These are phyloP conservation scores for Kalanchoe fedtschenkoi DNA, from an alignment of 164 flowering plant species.

Conservation along the genomic window DNA sequence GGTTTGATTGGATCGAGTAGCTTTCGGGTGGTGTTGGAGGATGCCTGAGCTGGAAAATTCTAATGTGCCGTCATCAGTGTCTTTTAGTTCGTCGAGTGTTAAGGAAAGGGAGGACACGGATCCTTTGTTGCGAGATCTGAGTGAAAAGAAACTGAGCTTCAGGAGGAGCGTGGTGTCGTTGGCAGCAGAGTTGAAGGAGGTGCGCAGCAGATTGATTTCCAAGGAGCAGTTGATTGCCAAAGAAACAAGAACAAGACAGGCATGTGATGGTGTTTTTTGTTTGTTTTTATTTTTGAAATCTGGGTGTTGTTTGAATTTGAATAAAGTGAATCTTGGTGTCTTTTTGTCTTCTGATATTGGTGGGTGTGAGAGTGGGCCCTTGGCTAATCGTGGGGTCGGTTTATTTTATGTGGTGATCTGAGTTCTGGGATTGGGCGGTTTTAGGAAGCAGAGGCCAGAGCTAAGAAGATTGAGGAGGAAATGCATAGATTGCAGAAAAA, in stretches of 20 bases:
- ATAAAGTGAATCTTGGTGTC: neutral
- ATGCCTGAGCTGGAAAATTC: neutral
- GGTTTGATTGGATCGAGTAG: neutral
- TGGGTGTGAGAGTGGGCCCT: neutral
- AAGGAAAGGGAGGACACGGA: slow-evolving; percentile 22
- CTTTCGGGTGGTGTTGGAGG: neutral
- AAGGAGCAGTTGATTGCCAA: slow-evolving; percentile 55
- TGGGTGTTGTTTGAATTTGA: neutral
- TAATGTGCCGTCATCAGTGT: neutral
- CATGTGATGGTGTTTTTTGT: slow-evolving; percentile 10
- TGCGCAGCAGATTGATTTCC: slow-evolving; percentile 52
- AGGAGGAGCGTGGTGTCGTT: slow-evolving; percentile 61
- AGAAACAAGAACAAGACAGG: slow-evolving; percentile 78
- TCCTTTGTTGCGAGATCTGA: slow-evolving; percentile 79
- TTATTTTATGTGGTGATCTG: slow-evolving; percentile 1
- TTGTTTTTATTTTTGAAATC: slow-evolving; percentile 7
- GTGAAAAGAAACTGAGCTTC: slow-evolving; percentile 73
- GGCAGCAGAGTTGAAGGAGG: slow-evolving; percentile 87
- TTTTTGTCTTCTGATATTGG: neutral
- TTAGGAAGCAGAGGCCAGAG: slow-evolving; percentile 62
- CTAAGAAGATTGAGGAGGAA: slow-evolving; percentile 62
- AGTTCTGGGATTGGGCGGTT: neutral
- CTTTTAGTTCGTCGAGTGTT: neutral
- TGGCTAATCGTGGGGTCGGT: neutral
- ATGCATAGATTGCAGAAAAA: slow-evolving; percentile 38